phyloP scores from a whole-genome alignment of 75 land plant species.

The Cryptomeria japonica region DNA sequence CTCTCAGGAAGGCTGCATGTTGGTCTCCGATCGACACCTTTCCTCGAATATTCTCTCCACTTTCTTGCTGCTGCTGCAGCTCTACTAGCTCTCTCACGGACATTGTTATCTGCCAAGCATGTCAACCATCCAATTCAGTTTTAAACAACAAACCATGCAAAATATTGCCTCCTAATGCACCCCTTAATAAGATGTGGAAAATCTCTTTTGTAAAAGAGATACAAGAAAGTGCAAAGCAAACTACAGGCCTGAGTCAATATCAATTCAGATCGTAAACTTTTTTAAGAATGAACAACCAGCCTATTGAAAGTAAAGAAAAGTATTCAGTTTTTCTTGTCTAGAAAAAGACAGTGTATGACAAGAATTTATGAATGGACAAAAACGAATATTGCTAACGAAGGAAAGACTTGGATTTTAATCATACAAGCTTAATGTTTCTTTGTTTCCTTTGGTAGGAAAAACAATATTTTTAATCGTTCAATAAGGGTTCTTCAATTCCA shows the following conservation, averaged over 20 bases:
- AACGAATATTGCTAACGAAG: not conserved
- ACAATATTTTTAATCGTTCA: not conserved
- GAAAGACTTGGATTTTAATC: not conserved
- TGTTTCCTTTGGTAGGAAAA: not conserved
- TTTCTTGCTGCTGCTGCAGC: conserved; percentile 90
- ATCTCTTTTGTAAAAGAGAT: not conserved
- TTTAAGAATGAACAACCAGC: not conserved
- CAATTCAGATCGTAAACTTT: not conserved
- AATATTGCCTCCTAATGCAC: not conserved
- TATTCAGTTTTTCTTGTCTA: not conserved
- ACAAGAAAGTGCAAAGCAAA: not conserved
- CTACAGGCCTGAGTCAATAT: not conserved
- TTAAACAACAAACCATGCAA: not conserved
- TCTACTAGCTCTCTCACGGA: conserved; percentile 62
- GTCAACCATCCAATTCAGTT: conserved; percentile 4
- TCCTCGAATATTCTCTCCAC: conserved; percentile 96
- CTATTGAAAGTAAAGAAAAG: not conserved
- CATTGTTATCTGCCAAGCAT: conserved; percentile 1
- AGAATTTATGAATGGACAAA: not conserved
- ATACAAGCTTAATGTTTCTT: not conserved
- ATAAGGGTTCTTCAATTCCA: not conserved
- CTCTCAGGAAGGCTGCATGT: conserved; percentile 63
- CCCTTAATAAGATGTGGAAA: not conserved
- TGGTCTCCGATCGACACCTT: conserved; percentile 66
- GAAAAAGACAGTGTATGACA: not conserved